phyloP scores from a whole-genome alignment of 176 grass and related monocot species.

The Oryza australiensis region DNA sequence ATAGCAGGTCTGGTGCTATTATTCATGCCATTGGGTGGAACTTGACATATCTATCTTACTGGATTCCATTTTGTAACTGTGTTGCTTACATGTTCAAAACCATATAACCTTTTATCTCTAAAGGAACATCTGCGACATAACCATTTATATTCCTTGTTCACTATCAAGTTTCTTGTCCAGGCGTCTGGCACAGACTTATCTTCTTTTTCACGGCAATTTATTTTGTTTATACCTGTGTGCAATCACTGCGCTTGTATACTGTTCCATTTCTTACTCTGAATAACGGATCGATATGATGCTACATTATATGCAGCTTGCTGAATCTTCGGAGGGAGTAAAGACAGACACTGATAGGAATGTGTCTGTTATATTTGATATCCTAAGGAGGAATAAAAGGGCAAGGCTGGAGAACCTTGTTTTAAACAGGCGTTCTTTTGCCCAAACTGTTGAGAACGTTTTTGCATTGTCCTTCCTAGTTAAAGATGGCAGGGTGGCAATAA shows the following conservation, averaged over 20 bases:
- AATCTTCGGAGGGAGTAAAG: conserved; percentile 59
- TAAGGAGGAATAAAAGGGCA: conserved; percentile 62
- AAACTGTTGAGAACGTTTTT: conserved; percentile 96
- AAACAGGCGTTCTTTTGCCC: conserved; percentile 87
- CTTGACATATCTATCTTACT: neutral
- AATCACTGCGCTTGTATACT: neutral
- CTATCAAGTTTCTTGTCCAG: neutral
- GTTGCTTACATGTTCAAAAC: neutral
- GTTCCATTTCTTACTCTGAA: neutral
- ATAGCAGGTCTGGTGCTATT: conserved; percentile 7
- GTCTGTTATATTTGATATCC: conserved; percentile 69
- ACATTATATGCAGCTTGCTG: conserved; percentile 64
- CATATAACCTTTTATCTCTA: neutral
- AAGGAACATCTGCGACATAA: neutral
- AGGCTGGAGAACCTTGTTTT: conserved; percentile 80
- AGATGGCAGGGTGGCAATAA: conserved; percentile 87
- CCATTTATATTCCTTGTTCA: conserved; percentile 1
- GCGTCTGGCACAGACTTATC: neutral
- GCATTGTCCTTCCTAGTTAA: conserved; percentile 92
- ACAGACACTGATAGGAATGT: conserved; percentile 88
- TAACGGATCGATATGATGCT: neutral
- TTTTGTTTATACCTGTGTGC: conserved; percentile 5
- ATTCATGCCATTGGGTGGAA: neutral
- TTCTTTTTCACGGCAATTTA: neutral
- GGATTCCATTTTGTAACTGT: neutral